These are phyloP conservation scores for Phialocephala sp. DNA, from an alignment of 2,329 filamentous ascomycete genomes.

Conservation along the genomic window DNA sequence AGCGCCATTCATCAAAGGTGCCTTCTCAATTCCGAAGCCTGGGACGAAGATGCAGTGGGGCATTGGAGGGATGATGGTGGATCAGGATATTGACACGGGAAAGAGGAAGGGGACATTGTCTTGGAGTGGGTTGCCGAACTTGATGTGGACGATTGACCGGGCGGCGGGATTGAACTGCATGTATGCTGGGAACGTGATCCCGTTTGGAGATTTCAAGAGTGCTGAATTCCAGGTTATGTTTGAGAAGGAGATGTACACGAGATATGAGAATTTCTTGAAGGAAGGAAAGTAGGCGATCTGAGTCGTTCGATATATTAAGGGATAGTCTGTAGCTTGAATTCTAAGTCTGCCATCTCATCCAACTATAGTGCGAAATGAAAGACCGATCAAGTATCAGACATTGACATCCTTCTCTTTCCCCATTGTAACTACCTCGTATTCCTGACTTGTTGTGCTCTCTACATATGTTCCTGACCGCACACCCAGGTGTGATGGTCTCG, in stretches of 20 bases:
- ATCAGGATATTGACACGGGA: conserved; percentile 44
- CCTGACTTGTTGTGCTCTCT: conserved; percentile 14
- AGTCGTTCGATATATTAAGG: too few species aligned
- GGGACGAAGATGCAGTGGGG: conserved; percentile 48
- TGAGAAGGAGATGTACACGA: conserved; percentile 50
- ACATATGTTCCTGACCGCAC: conserved; percentile 8
- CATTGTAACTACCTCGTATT: conserved; percentile 11
- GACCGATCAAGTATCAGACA: neutral
- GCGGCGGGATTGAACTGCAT: conserved; percentile 47
- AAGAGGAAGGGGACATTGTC: conserved; percentile 47
- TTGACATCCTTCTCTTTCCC: conserved; percentile 14
- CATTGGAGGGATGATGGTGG: conserved; percentile 48
- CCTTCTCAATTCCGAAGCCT: conserved; percentile 42
- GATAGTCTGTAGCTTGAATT: neutral
- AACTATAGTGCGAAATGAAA: too few species aligned
- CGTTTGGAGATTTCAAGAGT: conserved; percentile 47
- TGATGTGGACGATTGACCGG: conserved; percentile 51
- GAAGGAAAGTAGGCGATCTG: neutral
- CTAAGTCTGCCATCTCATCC: too few species aligned
- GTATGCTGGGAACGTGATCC: conserved; percentile 51
- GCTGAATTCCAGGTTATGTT: conserved; percentile 46
- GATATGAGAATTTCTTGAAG: conserved; percentile 17
- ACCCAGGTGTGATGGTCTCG: conserved; percentile 11
- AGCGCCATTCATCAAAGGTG: conserved; percentile 7
- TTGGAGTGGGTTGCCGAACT: conserved; percentile 54